Percentiles rank a stretch among this genome's conserved stretches.
Conservation (phyloP, 1,284 basidiomycete genomes). For the Ustanciosporium gigantosporum region DNA sequence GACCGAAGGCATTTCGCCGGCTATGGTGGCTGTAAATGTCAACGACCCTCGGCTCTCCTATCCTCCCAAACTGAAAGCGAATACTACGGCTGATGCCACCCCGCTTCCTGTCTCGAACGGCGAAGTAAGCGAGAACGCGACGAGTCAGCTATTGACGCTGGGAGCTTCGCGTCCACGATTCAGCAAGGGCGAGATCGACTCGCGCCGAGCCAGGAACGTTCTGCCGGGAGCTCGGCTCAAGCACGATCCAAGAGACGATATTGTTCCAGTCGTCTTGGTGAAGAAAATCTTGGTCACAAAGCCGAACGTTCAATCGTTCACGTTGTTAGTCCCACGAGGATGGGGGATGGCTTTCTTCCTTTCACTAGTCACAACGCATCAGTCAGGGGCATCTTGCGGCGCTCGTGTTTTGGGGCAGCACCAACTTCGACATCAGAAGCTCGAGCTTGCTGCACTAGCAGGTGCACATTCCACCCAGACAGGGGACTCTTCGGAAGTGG, state of each 20-base stretch:
- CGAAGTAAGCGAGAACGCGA: background rate
- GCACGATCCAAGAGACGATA: slow-evolving; percentile 43
- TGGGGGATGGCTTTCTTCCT: slow-evolving; percentile 56
- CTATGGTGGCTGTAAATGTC: slow-evolving; percentile 25
- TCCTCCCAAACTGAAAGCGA: slow-evolving; percentile 26
- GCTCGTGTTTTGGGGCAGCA: slow-evolving; percentile 48
- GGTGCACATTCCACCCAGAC: background rate
- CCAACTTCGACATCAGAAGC: slow-evolving; percentile 42
- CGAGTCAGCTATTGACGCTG: slow-evolving; percentile 12
- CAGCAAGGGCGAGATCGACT: slow-evolving; percentile 55
- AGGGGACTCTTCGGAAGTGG: slow-evolving; percentile 1
- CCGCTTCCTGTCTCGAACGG: background rate
- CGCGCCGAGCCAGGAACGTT: slow-evolving; percentile 32
- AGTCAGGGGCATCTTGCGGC: slow-evolving; percentile 33
- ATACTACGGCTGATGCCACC: background rate
- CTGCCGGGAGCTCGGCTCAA: slow-evolving; percentile 29
- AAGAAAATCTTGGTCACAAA: slow-evolving; percentile 10
- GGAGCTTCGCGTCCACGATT: slow-evolving; percentile 31
- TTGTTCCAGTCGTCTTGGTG: slow-evolving; percentile 44
- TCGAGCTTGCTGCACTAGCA: slow-evolving; percentile 26
- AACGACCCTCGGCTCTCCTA: slow-evolving; percentile 54
- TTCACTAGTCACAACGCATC: slow-evolving; percentile 46
- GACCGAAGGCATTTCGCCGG: background rate
- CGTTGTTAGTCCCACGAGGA: slow-evolving; percentile 53
- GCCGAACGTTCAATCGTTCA: slow-evolving; percentile 32